Evolutionary conservation across 2,329 filamentous ascomycete species (phyloP).

Genomic region (Tolypocladium tundrense): DNA sequence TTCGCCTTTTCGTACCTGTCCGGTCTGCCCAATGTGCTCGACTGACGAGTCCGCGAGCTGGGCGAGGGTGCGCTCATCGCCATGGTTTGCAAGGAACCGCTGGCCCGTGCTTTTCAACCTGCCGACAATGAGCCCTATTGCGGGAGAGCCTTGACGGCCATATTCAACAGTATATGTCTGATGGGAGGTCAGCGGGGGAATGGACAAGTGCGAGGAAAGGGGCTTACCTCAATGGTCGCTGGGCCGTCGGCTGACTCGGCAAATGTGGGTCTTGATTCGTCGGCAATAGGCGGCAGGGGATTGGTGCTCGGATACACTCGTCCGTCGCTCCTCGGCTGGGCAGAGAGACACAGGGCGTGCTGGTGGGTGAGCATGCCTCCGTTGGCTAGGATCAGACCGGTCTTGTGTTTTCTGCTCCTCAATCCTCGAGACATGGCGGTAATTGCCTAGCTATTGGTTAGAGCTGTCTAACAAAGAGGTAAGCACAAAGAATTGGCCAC

Average conservation of each 20-base stretch:
- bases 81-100: constrained; percentile 17
- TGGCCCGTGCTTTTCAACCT: constrained; percentile 8
- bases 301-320: constrained; percentile 7
- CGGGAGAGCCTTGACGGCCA: constrained; percentile 10
- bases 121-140: constrained; percentile 12
- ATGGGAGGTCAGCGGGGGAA: neutral
- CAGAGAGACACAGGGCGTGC: constrained; percentile 49
- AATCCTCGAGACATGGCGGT: constrained; percentile 46
- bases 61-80: constrained; percentile 8
- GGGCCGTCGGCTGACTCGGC: constrained; percentile 8
- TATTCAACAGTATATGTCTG: constrained; percentile 22
- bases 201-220: neutral
- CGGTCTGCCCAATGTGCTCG: constrained; percentile 12
- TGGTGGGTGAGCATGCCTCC: constrained; percentile 58
- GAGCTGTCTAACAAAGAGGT: constrained; percentile 1
- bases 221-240: constrained; percentile 14
- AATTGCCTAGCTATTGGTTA: constrained; percentile 18
- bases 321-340: constrained; percentile 18
- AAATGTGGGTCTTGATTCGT: constrained; percentile 8
- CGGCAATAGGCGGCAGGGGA: constrained; percentile 4
- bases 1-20: constrained; percentile 1
- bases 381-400: constrained; percentile 53
- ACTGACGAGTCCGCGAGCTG: constrained; percentile 3
- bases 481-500: constrained; percentile 6
- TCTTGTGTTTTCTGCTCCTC: constrained; percentile 31